Evolutionary conservation across 371 early-diverging fungal genomes (phyloP).

Genomic region (Mucor plumbeus): DNA sequence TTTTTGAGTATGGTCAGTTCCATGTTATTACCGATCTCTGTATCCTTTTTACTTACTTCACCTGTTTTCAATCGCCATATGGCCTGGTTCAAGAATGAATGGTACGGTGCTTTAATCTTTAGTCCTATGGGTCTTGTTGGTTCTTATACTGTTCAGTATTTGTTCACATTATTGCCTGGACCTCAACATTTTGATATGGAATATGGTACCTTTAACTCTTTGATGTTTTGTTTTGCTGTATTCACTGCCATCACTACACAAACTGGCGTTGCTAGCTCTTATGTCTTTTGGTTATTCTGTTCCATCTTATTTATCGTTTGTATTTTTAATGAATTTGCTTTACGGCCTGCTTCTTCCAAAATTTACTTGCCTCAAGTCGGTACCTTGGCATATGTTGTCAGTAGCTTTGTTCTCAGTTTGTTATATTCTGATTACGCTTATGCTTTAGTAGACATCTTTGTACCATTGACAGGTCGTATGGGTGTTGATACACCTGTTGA

Average conservation of each 20-base stretch:
- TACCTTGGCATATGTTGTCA: conserved; percentile 47
- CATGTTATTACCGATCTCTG: conserved; percentile 47
- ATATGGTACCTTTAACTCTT: conserved; percentile 45
- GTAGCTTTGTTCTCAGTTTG: conserved; percentile 43
- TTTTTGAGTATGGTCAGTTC: conserved; percentile 50
- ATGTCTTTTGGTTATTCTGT: conserved; percentile 51
- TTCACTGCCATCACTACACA: conserved; percentile 46
- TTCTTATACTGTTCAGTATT: conserved; percentile 54
- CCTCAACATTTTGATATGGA: conserved; percentile 51
- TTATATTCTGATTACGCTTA: conserved; percentile 55
- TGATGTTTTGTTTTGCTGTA: conserved; percentile 41
- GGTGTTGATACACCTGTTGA: conserved; percentile 75
- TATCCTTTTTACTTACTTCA: conserved; percentile 49
- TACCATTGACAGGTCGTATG: conserved; percentile 78
- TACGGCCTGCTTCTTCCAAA: conserved; percentile 31
- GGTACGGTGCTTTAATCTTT: conserved; percentile 63
- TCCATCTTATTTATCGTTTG: conserved; percentile 29
- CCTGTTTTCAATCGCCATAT: conserved; percentile 52
- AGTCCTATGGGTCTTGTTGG: conserved; percentile 56
- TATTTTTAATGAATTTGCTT: conserved; percentile 38
- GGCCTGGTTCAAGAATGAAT: conserved; percentile 72
- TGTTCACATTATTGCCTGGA: conserved; percentile 36
- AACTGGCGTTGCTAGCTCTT: conserved; percentile 58
- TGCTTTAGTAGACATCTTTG: conserved; percentile 69
- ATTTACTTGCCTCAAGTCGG: conserved; percentile 36